Evolutionary conservation across 2,329 filamentous ascomycete genomes (phyloP).

Genomic region (Bipolaris cookei): DNA sequence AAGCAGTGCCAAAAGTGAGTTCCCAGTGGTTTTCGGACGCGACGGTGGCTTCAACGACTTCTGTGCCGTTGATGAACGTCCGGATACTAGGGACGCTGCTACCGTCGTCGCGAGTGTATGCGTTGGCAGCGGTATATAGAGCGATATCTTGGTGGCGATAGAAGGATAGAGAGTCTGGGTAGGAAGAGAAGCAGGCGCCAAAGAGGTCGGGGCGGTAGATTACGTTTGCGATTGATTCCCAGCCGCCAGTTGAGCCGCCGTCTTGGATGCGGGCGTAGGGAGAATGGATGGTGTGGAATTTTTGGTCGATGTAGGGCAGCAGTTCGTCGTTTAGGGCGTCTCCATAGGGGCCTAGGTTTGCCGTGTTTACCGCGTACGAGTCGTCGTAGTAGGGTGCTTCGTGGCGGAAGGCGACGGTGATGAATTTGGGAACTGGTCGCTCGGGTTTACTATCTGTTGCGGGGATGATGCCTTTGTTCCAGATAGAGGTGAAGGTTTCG

Average conservation of each 20-base stretch:
- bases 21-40: conserved; percentile 50
- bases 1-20: conserved; percentile 44
- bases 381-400: conserved; percentile 50
- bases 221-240: conserved; percentile 46
- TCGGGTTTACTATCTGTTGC: conserved; percentile 31
- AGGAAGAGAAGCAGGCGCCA: conserved; percentile 48
- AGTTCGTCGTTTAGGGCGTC: conserved; percentile 52
- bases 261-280: conserved; percentile 49
- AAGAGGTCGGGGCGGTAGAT: conserved; percentile 50
- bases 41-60: conserved; percentile 34
- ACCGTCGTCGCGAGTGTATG: conserved; percentile 38
- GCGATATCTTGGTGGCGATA: conserved; percentile 48
- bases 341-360: conserved; percentile 50
- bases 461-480: conserved; percentile 43
- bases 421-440: conserved; percentile 45
- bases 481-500: conserved; percentile 30
- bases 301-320: conserved; percentile 43
- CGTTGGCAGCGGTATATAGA: conserved; percentile 43
- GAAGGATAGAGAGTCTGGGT: conserved; percentile 49
- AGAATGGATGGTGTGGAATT: conserved; percentile 46
- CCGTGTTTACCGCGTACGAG: conserved; percentile 50
- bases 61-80: conserved; percentile 31
- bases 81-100: conserved; percentile 43
- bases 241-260: conserved; percentile 49
- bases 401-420: conserved; percentile 49